A percentile compares a stretch with the other conserved stretches of the same genome.
Evolutionary conservation across 345 rosid genomes (phyloP).

Genomic region (Kernera saxatilis): DNA sequence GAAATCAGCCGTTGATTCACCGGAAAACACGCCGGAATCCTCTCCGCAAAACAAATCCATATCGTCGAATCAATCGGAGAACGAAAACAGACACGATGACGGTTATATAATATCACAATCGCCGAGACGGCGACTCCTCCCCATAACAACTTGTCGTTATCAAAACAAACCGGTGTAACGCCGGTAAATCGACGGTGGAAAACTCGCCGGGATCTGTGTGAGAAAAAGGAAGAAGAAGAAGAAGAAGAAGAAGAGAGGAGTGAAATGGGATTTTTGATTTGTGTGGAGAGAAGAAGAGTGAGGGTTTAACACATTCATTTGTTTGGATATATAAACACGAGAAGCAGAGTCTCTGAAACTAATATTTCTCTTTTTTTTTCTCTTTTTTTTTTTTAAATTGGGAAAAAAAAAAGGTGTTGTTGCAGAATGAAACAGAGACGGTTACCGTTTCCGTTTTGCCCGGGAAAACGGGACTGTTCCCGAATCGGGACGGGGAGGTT

Average conservation of each 20-base stretch:
- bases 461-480: slow-evolving; percentile 46
- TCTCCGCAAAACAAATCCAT: slow-evolving; percentile 78
- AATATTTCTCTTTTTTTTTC: not conserved
- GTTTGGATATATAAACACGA: slow-evolving; percentile 67
- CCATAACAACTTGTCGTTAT: slow-evolving; percentile 24
- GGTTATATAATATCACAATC: too few species aligned
- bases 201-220: slow-evolving; percentile 12
- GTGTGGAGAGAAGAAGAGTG: slow-evolving; percentile 24
- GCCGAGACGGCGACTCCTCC: slow-evolving; percentile 7
- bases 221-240: not conserved
- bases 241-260: slow-evolving; percentile 1
- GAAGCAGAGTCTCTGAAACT: slow-evolving; percentile 17
- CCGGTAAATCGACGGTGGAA: not conserved
- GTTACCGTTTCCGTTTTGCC: slow-evolving; percentile 41
- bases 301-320: slow-evolving; percentile 32
- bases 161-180: not conserved
- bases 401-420: not conserved
- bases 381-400: not conserved
- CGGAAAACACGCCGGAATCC: slow-evolving; percentile 64
- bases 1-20: slow-evolving; percentile 37
- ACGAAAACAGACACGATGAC: too few species aligned
- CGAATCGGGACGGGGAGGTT: slow-evolving; percentile 15
- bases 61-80: slow-evolving; percentile 38
- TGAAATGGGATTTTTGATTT: not conserved
- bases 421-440: slow-evolving; percentile 18